Evolutionary conservation across 805 yeast genomes (phyloP).

Genomic region (Candida gorgasii): DNA sequence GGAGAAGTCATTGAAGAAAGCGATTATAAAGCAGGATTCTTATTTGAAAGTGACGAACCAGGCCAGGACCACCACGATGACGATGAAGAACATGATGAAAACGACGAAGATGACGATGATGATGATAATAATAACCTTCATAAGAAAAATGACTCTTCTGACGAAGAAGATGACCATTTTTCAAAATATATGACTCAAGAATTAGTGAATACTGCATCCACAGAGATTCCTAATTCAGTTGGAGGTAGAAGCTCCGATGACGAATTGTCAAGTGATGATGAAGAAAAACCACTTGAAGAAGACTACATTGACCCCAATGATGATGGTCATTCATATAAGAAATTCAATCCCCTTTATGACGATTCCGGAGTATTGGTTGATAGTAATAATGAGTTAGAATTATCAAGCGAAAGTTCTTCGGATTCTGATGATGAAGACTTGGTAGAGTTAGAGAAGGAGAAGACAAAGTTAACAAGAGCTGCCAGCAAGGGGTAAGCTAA

Average conservation of each 20-base stretch:
- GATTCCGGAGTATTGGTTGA: constrained; percentile 28
- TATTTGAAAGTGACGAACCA: constrained; percentile 31
- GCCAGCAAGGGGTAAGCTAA: constrained; percentile 37
- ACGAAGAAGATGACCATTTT: constrained; percentile 53
- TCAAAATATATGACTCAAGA: constrained; percentile 78
- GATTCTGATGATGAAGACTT: constrained; percentile 33
- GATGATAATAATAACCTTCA: constrained; percentile 10
- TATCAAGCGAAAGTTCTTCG: constrained; percentile 33
- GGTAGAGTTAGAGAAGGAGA: constrained; percentile 21
- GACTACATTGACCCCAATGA: constrained; percentile 81
- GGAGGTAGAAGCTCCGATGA: constrained; percentile 29
- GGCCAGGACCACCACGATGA: constrained; percentile 31
- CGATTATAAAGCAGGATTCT: constrained; percentile 27
- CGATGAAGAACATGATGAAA: constrained; percentile 32
- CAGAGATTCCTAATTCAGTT: constrained; percentile 27
- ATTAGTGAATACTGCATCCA: constrained; percentile 53
- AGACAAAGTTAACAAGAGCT: constrained; percentile 37
- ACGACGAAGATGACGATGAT: constrained; percentile 21
- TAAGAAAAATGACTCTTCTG: constrained; percentile 31
- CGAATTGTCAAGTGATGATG: constrained; percentile 52
- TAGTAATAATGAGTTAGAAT: constrained; percentile 21
- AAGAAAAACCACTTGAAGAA: constrained; percentile 43
- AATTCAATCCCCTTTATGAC: constrained; percentile 62
- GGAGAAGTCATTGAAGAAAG: constrained; percentile 41
- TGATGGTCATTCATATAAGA: constrained; percentile 74